phyloP scores from a whole-genome alignment of 805 yeast species.

The Spathaspora passalidarum region DNA sequence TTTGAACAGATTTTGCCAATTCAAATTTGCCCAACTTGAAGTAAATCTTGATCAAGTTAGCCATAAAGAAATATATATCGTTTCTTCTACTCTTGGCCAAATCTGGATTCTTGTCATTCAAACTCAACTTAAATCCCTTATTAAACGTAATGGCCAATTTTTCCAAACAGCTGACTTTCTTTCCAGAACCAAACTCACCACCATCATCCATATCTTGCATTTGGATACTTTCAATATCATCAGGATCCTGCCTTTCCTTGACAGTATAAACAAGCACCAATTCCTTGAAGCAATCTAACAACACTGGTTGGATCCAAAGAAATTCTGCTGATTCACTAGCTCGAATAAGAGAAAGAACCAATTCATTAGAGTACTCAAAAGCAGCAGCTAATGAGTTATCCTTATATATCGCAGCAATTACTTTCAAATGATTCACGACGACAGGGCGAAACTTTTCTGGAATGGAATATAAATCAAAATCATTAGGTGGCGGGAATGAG shows the following conservation, averaged over 20 bases:
- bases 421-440: constrained; percentile 27
- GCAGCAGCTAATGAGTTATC: constrained; percentile 31
- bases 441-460: constrained; percentile 37
- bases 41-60: constrained; percentile 66
- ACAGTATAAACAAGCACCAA: constrained; percentile 40
- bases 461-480: constrained; percentile 36
- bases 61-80: constrained; percentile 69
- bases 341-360: constrained; percentile 47
- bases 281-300: constrained; percentile 39
- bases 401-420: constrained; percentile 33
- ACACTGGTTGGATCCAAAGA: constrained; percentile 49
- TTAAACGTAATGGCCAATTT: constrained; percentile 64
- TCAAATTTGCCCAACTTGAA: constrained; percentile 64
- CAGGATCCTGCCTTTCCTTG: constrained; percentile 26
- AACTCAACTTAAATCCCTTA: constrained; percentile 69
- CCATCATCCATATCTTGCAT: constrained; percentile 17
- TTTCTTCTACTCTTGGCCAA: constrained; percentile 47
- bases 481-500: constrained; percentile 33
- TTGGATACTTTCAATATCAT: constrained; percentile 15
- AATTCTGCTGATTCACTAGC: constrained; percentile 48
- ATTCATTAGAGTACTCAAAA: constrained; percentile 33
- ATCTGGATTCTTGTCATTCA: constrained; percentile 72
- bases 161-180: constrained; percentile 35
- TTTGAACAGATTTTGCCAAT: constrained; percentile 70
- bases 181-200: constrained; percentile 13